Base-by-base conservation (phyloP, 108 stramenopile species). In the Parietichytrium sp. region DNA sequence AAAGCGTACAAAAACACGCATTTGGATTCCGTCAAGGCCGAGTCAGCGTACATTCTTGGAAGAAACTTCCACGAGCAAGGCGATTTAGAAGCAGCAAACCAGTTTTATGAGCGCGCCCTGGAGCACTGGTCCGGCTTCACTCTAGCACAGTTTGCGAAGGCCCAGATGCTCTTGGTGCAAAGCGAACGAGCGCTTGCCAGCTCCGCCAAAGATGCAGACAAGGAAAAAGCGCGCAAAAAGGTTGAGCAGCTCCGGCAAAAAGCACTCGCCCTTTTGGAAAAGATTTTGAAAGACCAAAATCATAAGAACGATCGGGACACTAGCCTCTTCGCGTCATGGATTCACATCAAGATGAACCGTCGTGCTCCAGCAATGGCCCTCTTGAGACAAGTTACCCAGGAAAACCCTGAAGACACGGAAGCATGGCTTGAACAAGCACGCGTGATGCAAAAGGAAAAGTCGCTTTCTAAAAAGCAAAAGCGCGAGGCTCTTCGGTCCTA, bases 371-470 rank as follows among this genome's bases (percentile, higher is more conserved):
- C 61, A 42, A 33, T 72, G 10, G 61, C 61, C 38, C 61, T 45
- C 38, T 42, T 72, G 33, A 16, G 61, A 25, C 61, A 72, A 25
- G 38, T 72, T 15, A 72, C 61, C 23, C 61, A 72, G 61, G 61
- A 72, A 1, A 42, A 72, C 42, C 61, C 61, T n/a, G 61, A 42
- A 0, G 61, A 72, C 61, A 45, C 38, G 61, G 61, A 72, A 42
- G 61, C 61, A 6, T 72, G 61, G 61, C 61, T 72, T 25, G 61
- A 72, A 25, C 38, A 72, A 42, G 61, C 61, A 6, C 61, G 61
- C 10, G 61, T 72, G 3, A 10, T 72, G 61, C 61, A 72, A 72
- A 72, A 72, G 61, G 61, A 45, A 15, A 42, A 72, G 15, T 45
- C 36, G 38, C 61, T 42, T 13, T n/a, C 20, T n/a, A 33, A 42